Evolutionary conservation across 2,329 filamentous ascomycete genomes (phyloP).

Genomic region (Colletotrichum sp.): DNA sequence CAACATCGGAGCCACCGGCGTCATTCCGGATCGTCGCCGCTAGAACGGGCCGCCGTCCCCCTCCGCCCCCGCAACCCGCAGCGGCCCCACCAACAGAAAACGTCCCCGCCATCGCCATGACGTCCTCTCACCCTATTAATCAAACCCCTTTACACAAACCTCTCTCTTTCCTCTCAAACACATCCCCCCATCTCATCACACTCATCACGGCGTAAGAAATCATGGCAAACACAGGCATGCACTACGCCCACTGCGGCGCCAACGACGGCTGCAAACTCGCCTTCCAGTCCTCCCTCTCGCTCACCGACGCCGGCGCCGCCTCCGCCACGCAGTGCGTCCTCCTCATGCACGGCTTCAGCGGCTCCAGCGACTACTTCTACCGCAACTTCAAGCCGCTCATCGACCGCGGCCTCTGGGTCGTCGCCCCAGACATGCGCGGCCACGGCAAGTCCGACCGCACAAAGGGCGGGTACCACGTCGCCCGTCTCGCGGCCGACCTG

Average conservation of each 20-base stretch:
- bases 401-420: slow-evolving; percentile 34
- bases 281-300: slow-evolving; percentile 37
- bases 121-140: neutral
- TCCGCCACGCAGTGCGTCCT: slow-evolving; percentile 30
- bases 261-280: slow-evolving; percentile 39
- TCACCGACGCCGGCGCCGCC: slow-evolving; percentile 9
- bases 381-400: slow-evolving; percentile 35
- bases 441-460: slow-evolving; percentile 37
- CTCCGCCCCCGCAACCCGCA: neutral
- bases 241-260: slow-evolving; percentile 29
- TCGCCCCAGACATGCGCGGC: slow-evolving; percentile 43
- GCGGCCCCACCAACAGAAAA: slow-evolving; percentile 13
- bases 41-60: neutral
- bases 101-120: slow-evolving; percentile 6
- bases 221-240: slow-evolving; percentile 27
- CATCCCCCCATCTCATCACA: neutral
- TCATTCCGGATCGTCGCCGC: neutral
- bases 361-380: slow-evolving; percentile 41
- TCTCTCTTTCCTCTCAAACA: neutral
- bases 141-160: neutral
- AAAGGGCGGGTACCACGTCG: slow-evolving; percentile 42
- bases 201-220: neutral
- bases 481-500: slow-evolving; percentile 42
- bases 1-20: neutral
- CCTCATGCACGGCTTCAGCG: slow-evolving; percentile 45